phyloP scores from a whole-genome alignment of 1,139 yeast species.

The Scheffersomyces insectosa region DNA sequence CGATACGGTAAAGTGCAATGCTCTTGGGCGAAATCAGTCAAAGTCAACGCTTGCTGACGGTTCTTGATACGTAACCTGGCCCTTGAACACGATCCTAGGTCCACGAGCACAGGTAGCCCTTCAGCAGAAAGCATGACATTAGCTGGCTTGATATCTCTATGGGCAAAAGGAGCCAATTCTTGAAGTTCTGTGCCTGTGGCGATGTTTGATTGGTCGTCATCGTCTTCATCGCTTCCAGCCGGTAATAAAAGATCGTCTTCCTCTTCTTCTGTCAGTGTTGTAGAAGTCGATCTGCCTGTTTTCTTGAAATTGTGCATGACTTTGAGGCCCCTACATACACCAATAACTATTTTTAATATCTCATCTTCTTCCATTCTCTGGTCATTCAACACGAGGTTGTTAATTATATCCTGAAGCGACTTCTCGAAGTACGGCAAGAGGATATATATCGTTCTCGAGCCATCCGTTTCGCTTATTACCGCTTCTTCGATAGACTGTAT shows the following conservation, averaged over 20 bases:
- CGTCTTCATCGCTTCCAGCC: conserved; percentile 20
- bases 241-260: conserved; percentile 36
- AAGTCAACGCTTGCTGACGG: conserved; percentile 69
- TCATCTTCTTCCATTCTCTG: conserved; percentile 58
- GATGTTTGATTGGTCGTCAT: conserved; percentile 5
- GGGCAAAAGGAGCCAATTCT: conserved; percentile 73
- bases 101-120: conserved; percentile 78
- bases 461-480: conserved; percentile 72
- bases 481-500: conserved; percentile 71
- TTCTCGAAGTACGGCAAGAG: conserved; percentile 72
- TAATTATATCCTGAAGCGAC: conserved; percentile 78
- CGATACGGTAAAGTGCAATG: conserved; percentile 86
- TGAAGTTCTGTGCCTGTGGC: conserved; percentile 49
- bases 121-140: conserved; percentile 78
- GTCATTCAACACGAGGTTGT: conserved; percentile 58
- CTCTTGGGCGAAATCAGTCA: conserved; percentile 82
- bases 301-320: conserved; percentile 70
- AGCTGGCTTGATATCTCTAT: conserved; percentile 85
- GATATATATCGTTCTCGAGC: conserved; percentile 75
- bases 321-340: conserved; percentile 72
- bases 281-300: conserved; percentile 19
- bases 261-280: conserved; percentile 21
- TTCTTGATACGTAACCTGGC: conserved; percentile 58
- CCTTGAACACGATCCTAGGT: conserved; percentile 75
- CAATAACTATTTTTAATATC: conserved; percentile 60